Base-by-base conservation (phyloP, 176 grass and related monocot species). In the Oropetium thomaeum region DNA sequence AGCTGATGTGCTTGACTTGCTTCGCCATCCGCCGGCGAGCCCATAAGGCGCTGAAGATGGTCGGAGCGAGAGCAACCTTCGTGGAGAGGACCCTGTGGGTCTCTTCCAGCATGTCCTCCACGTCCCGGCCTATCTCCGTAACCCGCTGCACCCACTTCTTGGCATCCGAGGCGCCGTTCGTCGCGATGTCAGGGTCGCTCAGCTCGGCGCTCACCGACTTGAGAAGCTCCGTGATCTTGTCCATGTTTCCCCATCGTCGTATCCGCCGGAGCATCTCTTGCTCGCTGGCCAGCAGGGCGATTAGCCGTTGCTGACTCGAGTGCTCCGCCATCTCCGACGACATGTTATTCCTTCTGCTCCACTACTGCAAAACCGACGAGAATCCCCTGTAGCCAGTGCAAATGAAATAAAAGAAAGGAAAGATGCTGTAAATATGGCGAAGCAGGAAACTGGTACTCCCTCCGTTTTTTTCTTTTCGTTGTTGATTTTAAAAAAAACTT, bases 1-100 rank as follows among this genome's bases (percentile, higher is more conserved):
- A 68, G 65, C 30, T 68, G 40, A 68, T 43, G 27, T 45, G 39
- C 40, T 68, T 68, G 25, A 68, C 62, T 65, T 65, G 62, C 62
- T 65, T 65, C 30, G 62, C 65, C 40, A 68, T 68, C 65, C 65
- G 65, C 2, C 65, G 40, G 39, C 40, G 65, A 68, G 39, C 39
- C 26, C 44, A 17, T 5, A 68, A 30, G 65, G 45, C n/a, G 62
- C 20, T 40, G 62, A 37, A 37, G 5, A 37, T 37, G 35, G 5
- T 62, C 0, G 15, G 0, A 2, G 33, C 34, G 0, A 31, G 16
- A 4, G 33, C n/a, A n/a, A n/a, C n/a, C n/a, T n/a, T 10, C 20
- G n/a, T 65, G 62, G 62, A 65, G 4, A 65, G 35, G 62, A 65
- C 11, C 20, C 10, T 23, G 44, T 15, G 44, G 15, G 34, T 39